phyloP scores from a whole-genome alignment of 2,329 filamentous ascomycete genomes.

The Grosmannia serpens region DNA sequence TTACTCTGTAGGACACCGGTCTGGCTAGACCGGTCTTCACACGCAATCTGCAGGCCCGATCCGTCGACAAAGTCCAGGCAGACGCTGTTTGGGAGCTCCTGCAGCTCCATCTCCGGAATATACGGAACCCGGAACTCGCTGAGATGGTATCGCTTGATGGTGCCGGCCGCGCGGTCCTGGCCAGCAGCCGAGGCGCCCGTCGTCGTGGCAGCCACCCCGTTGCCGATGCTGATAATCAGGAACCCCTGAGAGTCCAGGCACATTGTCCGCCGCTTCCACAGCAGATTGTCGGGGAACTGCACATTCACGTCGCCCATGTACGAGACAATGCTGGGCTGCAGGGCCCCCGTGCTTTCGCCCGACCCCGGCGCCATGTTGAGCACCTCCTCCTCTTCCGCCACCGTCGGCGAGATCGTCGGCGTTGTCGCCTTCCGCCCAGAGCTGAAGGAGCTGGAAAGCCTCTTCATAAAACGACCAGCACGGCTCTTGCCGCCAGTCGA shows the following conservation, averaged over 20 bases:
- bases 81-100: constrained; percentile 84
- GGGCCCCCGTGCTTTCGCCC: constrained; percentile 9
- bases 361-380: constrained; percentile 9
- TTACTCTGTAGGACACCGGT: constrained; percentile 40
- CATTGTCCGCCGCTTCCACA: constrained; percentile 92
- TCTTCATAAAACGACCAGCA: constrained; percentile 46
- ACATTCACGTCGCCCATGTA: constrained; percentile 88
- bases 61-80: constrained; percentile 50
- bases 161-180: constrained; percentile 35
- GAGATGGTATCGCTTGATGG: constrained; percentile 69
- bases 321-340: constrained; percentile 39
- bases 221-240: constrained; percentile 64
- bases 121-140: constrained; percentile 71
- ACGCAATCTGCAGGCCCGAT: constrained; percentile 51
- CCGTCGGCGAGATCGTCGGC: constrained; percentile 37
- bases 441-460: constrained; percentile 42
- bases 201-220: constrained; percentile 31
- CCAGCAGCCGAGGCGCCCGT: constrained; percentile 24
- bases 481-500: constrained; percentile 31
- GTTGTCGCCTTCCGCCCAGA: constrained; percentile 33
- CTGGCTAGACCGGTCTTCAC: constrained; percentile 50
- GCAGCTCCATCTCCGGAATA: constrained; percentile 77
- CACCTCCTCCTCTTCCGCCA: constrained; percentile 35
- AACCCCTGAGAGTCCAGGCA: constrained; percentile 75
- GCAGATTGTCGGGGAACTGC: constrained; percentile 87